Base-by-base conservation (phyloP, 352 stramenopile genomes). In the Globisporangium lucens region DNA sequence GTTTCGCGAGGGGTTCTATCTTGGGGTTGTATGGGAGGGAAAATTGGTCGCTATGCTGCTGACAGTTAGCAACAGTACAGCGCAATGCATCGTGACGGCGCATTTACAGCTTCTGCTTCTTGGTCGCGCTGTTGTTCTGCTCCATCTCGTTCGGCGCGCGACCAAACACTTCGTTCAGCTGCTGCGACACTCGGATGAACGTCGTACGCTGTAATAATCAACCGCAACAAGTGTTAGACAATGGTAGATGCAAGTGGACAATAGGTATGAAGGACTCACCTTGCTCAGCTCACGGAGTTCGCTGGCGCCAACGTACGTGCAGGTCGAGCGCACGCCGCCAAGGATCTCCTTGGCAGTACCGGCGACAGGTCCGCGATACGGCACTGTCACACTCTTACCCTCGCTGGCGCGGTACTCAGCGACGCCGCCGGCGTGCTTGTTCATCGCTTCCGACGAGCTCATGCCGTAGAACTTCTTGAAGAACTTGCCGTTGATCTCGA, bases 391-490 rank as follows among this genome's bases (percentile, higher is more conserved):
- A 62, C 85, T 93, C 78, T 98, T 98, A 61, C 93, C 93, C 71
- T 98, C 93, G 15, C 79, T 94, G 20, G 89, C 88, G 35, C 93
- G 90, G 76, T 98, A 98, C 67, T 97, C 90, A 1, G 90, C 90
- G 8, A 98, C 91, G 22, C 92, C 91, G 3, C 93, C 93, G 36
- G 75, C 79, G 71, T 98, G 92, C 74, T 98, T 98, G 63, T 91
- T 90, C 91, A 98, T 98, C 62, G 93, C 93, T 35, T 93, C 89
- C 1, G 87, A 87, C 33, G 87, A 97, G 74, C 82, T 95, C 93
- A 98, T 98, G 65, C 93, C 93, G 75, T 98, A 98, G 70, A 98
- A 98, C 63, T 89, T 82, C 79, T 98, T 98, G 69, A 87, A 90
- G 53, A 80, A 30, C 56, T 89, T 86, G 47, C 88, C 87, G 36